Evolutionary conservation across 164 flowering plant species (phyloP).

Genomic region (Akebia trifoliata): DNA sequence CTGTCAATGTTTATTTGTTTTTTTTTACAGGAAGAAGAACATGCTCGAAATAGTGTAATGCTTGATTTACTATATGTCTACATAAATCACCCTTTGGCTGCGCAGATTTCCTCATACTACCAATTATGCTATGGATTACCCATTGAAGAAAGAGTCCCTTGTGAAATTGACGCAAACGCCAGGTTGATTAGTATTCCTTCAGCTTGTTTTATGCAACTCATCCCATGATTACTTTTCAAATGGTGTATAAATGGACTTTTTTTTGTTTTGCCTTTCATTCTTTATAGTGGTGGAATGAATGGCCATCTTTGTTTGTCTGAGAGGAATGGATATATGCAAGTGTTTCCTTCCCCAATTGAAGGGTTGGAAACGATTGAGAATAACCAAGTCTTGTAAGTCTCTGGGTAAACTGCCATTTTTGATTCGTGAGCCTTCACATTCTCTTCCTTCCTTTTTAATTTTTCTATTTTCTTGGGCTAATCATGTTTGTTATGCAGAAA

Average conservation of each 20-base stretch:
- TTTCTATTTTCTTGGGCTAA: neutral
- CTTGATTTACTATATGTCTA: conserved; percentile 70
- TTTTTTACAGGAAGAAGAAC: conserved; percentile 67
- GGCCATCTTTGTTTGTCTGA: conserved; percentile 65
- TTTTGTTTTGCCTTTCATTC: neutral
- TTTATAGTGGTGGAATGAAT: conserved; percentile 85
- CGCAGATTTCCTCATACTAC: conserved; percentile 39
- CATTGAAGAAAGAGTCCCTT: conserved; percentile 24
- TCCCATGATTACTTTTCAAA: neutral
- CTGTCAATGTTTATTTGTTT: conserved; percentile 1
- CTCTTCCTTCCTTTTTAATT: neutral
- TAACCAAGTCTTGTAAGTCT: conserved; percentile 69
- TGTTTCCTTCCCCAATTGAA: conserved; percentile 51
- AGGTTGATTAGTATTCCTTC: conserved; percentile 46
- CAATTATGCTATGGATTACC: conserved; percentile 23
- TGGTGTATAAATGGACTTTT: neutral
- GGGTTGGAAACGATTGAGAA: conserved; percentile 44
- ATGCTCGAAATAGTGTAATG: conserved; percentile 66
- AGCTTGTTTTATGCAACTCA: conserved; percentile 1
- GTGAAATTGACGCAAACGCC: conserved; percentile 41
- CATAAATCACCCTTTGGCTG: conserved; percentile 52
- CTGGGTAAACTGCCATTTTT: neutral
- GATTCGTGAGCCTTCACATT: neutral
- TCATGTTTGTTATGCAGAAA: conserved; percentile 50
- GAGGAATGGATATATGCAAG: conserved; percentile 51